Evolutionary conservation across 2,329 filamentous ascomycete species (phyloP), one percentile per base, ranked within the genome.

Genomic region (Scleromitrula shiraiana): DNA sequence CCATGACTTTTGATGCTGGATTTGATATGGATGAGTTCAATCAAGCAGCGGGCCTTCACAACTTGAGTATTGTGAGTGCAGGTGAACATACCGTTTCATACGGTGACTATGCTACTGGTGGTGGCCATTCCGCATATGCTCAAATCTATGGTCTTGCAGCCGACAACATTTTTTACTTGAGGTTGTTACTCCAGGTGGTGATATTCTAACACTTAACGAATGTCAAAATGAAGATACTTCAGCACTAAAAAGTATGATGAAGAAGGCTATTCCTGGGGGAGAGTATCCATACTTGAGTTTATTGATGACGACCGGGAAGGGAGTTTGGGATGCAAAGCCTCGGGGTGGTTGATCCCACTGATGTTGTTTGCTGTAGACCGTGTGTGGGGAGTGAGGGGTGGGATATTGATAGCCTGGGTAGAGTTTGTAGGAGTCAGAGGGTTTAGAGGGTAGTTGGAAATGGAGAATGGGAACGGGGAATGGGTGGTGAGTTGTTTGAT

Each of bases 1-100:
- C 74, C 2, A 66, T 80, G 12, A 78, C 70, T 2, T 64, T 74
- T 4, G 73, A 69, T 0, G 72, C 75, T 0, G 78, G 77, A 7
- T 65, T 72, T 0, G 69, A 74, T 37, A 74, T 74, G 52, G 79
- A n/a, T 38, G 43, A 47, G 30, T 8, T 30, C 4, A 52, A 54
- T 33, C 43, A 50, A 26, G 42, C 44, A 1, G 30, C 53, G 3
- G 14, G 22, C 15, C 9, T 19, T 6, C n/a, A 12, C 5, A 20
- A 20, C 4, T 19, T 40, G 9, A 19, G 14, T 23, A 37, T 54
- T 9, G 44, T 46, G 2, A 46, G 50, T 7, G 51, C 40, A 12
- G 47, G 48, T 4, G 50, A 50, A 9, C 46, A 37, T n/a, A 12
- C 47, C 30, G 48, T 39, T 8, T 59, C 59, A 1, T 54, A 65